A percentile compares a stretch with the other conserved stretches of the same genome.
phyloP scores from a whole-genome alignment of 371 early-diverging fungal genomes.

The Funneliformis caledonium region DNA sequence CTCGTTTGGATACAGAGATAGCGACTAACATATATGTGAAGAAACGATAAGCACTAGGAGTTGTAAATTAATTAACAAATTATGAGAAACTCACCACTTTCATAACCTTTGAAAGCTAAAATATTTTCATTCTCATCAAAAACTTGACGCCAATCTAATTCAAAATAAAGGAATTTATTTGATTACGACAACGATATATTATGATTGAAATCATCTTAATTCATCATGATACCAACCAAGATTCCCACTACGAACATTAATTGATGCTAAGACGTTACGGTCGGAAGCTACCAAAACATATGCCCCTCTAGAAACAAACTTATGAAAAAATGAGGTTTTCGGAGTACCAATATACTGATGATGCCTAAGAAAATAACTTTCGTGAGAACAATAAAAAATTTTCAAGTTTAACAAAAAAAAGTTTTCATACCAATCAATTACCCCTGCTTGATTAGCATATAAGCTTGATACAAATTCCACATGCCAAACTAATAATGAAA shows the following conservation, averaged over 20 bases:
- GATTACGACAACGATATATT: too few relatives aligned
- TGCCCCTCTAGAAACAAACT: neutral
- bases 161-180: neutral
- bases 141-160: conserved; percentile 36
- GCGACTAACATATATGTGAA: conserved; percentile 1
- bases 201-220: neutral
- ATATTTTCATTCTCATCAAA: conserved; percentile 24
- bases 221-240: conserved; percentile 23
- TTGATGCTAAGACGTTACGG: conserved; percentile 24
- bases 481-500: neutral
- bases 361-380: conserved; percentile 18
- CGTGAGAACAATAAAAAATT: neutral
- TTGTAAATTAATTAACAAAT: neutral
- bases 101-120: conserved; percentile 21
- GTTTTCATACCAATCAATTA: conserved; percentile 32
- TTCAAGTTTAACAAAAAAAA: neutral
- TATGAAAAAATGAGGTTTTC: conserved; percentile 32
- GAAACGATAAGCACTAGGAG: neutral
- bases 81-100: neutral
- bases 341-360: conserved; percentile 37
- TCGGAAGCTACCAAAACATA: conserved; percentile 27
- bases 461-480: neutral
- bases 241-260: conserved; percentile 31
- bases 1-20: conserved; percentile 12
- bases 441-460: conserved; percentile 34